Evolutionary conservation across 1,139 yeast genomes (phyloP), one percentile per base, ranked within the genome.

Genomic region (Candida tetrigidarum): DNA sequence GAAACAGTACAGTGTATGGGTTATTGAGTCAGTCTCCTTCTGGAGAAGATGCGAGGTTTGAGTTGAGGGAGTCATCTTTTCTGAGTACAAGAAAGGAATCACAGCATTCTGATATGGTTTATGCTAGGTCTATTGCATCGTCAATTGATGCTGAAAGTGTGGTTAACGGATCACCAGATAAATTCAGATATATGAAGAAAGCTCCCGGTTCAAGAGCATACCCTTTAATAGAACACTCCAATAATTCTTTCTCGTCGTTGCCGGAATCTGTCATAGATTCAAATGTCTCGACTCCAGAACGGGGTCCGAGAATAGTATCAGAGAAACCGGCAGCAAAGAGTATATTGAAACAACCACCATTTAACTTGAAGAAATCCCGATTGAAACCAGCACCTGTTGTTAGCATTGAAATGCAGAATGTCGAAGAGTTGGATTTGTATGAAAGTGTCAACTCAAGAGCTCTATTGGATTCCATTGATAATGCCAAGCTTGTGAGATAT

Each of bases 391-490:
- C 69, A 37, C 74, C 85, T 45, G 38, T 54, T 28, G 77, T 81
- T 10, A 66, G 74, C 7, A 63, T 86, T 18, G 81, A 83, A 46
- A 74, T 86, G 66, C 59, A 77, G 37, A 80, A 84, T 56, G 74
- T 75, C 14, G 80, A 72, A n/a, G 69, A 75, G 5, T 60, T 84
- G 25, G 91, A 86, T 45, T 62, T 79, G 15, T 74, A 68, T 48
- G 81, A 81, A 39, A 76, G 76, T 46, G 65, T 68, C 0, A 74
- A 75, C 42, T 67, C 76, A 2, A 62, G 67, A 36, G 63, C 78
- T 1, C 63, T 84, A 37, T 63, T 86, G 38, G 76, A 75, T 42
- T 63, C 78, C 4, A 71, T 74, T 22, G 77, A 78, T 43, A 71
- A 69, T 22, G 65, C 60, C 1, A 76, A 75, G 48, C 72, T 80